phyloP scores from a whole-genome alignment of 805 yeast genomes.

The Ogataea henricii region DNA sequence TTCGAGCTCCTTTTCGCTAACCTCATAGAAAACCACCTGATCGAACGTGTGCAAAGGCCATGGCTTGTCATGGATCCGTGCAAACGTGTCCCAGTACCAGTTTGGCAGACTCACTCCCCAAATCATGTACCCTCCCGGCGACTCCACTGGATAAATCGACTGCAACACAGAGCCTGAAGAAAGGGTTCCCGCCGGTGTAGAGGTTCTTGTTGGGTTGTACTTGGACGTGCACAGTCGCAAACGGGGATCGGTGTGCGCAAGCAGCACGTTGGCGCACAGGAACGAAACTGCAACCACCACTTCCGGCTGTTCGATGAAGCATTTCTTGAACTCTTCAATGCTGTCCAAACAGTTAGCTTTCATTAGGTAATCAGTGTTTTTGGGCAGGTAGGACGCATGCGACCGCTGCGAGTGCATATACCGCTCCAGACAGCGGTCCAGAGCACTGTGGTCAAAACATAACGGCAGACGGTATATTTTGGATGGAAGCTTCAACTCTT shows the following conservation, averaged over 20 bases:
- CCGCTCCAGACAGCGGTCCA: constrained; percentile 84
- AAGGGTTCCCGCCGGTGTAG: constrained; percentile 94
- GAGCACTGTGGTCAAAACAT: constrained; percentile 91
- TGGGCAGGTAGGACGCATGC: constrained; percentile 96
- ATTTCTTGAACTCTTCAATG: constrained; percentile 72
- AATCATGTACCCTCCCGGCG: constrained; percentile 98
- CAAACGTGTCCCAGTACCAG: constrained; percentile 85
- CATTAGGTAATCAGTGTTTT: constrained; percentile 93
- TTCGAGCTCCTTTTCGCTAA: constrained; percentile 31
- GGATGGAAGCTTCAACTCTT: constrained; percentile 84
- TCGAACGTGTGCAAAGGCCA: constrained; percentile 94
- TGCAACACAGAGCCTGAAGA: constrained; percentile 98
- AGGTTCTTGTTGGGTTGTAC: constrained; percentile 94
- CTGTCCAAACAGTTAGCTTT: constrained; percentile 80
- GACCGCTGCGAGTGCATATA: constrained; percentile 92
- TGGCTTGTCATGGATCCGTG: constrained; percentile 58
- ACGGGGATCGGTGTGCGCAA: constrained; percentile 96
- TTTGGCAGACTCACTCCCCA: constrained; percentile 96
- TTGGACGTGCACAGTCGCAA: constrained; percentile 89
- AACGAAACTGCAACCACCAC: constrained; percentile 97
- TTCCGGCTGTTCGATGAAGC: constrained; percentile 84
- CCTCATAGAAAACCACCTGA: constrained; percentile 63
- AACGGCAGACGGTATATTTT: constrained; percentile 83
- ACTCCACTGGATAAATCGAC: constrained; percentile 97
- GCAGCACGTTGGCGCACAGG: constrained; percentile 96